Evolutionary conservation across 2,329 filamentous ascomycete species (phyloP).

Genomic region (Dothistroma pini): DNA sequence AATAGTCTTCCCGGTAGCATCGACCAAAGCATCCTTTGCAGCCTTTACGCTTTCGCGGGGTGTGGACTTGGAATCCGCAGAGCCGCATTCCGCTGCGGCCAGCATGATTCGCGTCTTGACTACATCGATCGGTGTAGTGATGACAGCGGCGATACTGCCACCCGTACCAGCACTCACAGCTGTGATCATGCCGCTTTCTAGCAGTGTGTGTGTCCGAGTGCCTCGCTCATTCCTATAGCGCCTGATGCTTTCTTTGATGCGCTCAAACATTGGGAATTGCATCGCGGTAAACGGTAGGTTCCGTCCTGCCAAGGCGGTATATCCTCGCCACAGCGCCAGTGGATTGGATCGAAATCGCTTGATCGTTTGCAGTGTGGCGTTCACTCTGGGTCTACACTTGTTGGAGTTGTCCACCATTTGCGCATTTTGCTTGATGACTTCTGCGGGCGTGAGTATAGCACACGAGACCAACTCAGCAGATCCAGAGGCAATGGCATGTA

Average conservation of each 20-base stretch:
- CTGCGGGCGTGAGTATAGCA: conserved; percentile 79
- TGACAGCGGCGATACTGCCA: conserved; percentile 68
- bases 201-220: conserved; percentile 43
- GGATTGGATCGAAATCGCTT: conserved; percentile 54
- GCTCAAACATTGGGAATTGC: conserved; percentile 85
- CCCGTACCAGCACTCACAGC: conserved; percentile 69
- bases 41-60: conserved; percentile 19
- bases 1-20: conserved; percentile 42
- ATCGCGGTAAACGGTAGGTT: conserved; percentile 85
- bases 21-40: conserved; percentile 30
- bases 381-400: conserved; percentile 33
- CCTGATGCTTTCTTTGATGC: conserved; percentile 56
- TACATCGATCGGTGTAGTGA: conserved; percentile 89
- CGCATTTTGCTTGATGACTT: conserved; percentile 91
- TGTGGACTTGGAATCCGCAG: conserved; percentile 7
- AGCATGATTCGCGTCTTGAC: conserved; percentile 91
- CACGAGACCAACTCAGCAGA: conserved; percentile 80
- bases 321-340: conserved; percentile 63
- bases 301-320: conserved; percentile 73
- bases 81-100: conserved; percentile 46
- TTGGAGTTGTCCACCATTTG: conserved; percentile 64
- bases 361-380: conserved; percentile 56
- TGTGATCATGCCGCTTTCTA: conserved; percentile 68
- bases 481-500: conserved; percentile 71
- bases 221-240: conserved; percentile 41